Conservation (phyloP, 768 basidiomycete genomes). For the Termitomyces titanicus region DNA sequence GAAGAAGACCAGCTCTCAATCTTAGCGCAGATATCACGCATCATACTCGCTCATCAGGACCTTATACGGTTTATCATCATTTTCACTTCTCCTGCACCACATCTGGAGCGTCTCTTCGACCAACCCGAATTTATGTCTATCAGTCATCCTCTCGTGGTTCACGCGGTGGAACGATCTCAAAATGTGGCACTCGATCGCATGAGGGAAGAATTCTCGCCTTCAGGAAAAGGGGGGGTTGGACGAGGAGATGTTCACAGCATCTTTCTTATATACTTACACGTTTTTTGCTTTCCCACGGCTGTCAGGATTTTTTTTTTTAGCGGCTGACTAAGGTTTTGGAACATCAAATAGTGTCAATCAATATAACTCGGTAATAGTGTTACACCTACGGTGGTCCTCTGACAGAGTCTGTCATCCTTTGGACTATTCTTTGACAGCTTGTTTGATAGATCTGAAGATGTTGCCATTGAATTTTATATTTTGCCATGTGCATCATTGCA, state of each 20-base stretch:
- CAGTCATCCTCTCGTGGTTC: not conserved
- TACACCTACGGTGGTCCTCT: no score
- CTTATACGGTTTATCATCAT: not conserved
- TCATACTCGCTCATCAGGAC: not conserved
- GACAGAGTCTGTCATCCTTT: no score
- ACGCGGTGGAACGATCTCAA: not conserved
- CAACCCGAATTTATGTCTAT: not conserved
- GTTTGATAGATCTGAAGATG: no score
- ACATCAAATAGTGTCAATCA: no score
- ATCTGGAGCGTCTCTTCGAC: not conserved
- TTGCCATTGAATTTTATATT: no score
- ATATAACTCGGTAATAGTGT: no score
- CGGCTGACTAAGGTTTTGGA: not conserved
- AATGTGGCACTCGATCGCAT: not conserved
- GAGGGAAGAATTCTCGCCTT: no score
- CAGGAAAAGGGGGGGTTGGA: not conserved
- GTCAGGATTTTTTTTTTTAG: not conserved
- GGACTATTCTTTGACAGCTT: no score
- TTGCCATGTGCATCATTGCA: no score
- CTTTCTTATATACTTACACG: not conserved
- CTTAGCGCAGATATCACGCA: not conserved
- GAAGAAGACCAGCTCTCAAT: not conserved
- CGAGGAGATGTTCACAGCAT: not conserved
- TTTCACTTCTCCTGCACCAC: not conserved
- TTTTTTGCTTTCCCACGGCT: not conserved